Conservation (phyloP, 768 basidiomycete species). For the Collybiopsis luxurians region DNA sequence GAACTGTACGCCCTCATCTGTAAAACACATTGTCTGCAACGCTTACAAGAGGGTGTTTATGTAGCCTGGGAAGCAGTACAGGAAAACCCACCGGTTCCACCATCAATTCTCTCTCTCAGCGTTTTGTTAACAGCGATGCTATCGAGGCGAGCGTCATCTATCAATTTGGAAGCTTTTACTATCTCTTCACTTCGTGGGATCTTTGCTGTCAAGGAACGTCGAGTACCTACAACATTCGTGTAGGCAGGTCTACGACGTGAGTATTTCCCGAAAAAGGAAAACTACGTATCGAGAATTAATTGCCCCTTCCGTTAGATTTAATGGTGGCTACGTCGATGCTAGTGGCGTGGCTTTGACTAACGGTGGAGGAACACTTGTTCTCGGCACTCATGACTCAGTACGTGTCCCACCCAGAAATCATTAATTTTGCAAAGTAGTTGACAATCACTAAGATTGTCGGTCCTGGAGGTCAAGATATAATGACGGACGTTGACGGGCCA, state of each 20-base stretch:
- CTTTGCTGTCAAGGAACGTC: slow-evolving; percentile 46
- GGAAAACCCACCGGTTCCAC: slow-evolving; percentile 37
- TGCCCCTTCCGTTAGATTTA: slow-evolving; percentile 25
- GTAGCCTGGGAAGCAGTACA: slow-evolving; percentile 35
- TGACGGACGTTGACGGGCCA: slow-evolving; percentile 41
- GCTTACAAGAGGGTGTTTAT: not conserved
- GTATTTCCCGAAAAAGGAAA: slow-evolving; percentile 8
- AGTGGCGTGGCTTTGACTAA: slow-evolving; percentile 39
- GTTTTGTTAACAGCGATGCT: slow-evolving; percentile 31
- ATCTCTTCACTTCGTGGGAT: slow-evolving; percentile 58
- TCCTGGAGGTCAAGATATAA: slow-evolving; percentile 54
- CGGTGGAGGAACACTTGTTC: slow-evolving; percentile 53
- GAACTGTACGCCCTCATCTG: slow-evolving; percentile 19
- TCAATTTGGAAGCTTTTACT: slow-evolving; percentile 44
- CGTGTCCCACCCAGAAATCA: slow-evolving; percentile 3
- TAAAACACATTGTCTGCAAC: not conserved
- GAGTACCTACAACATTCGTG: slow-evolving; percentile 61
- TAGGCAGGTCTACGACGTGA: slow-evolving; percentile 46
- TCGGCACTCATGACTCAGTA: slow-evolving; percentile 42
- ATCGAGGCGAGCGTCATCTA: slow-evolving; percentile 49
- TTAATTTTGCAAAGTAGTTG: not conserved
- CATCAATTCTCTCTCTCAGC: slow-evolving; percentile 40
- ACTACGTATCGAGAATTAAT: not conserved
- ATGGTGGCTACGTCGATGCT: slow-evolving; percentile 46
- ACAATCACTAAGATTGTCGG: slow-evolving; percentile 36